Conservation (phyloP, 2,329 filamentous ascomycete genomes). For the Gremmenia infestans region DNA sequence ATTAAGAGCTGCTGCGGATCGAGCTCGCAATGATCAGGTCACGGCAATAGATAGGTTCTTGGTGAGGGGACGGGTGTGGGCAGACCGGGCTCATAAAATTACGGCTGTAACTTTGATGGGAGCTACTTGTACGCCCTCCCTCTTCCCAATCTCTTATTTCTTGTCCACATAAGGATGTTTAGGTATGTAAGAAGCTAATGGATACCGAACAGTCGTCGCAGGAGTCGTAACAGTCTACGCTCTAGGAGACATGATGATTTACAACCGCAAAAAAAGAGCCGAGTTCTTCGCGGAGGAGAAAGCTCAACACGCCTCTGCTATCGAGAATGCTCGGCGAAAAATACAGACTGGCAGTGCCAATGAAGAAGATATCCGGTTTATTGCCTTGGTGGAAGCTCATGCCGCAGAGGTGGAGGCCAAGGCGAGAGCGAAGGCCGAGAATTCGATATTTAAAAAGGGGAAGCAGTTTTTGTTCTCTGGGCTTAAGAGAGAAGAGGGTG, state of each 20-base stretch:
- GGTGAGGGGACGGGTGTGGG: conserved; percentile 31
- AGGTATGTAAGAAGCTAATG: conserved; percentile 8
- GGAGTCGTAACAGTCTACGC: conserved; percentile 59
- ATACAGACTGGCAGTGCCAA: conserved; percentile 39
- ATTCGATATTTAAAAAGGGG: conserved; percentile 22
- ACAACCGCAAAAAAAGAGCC: conserved; percentile 59
- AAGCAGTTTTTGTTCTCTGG: conserved; percentile 32
- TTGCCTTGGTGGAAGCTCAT: conserved; percentile 54
- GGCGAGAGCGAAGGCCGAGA: conserved; percentile 26
- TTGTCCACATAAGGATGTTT: not conserved
- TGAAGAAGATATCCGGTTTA: conserved; percentile 46
- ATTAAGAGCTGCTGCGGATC: conserved; percentile 32
- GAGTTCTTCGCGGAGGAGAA: conserved; percentile 53
- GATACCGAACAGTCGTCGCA: conserved; percentile 43
- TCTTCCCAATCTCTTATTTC: not conserved
- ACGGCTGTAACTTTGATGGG: conserved; percentile 31
- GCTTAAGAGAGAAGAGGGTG: conserved; percentile 31
- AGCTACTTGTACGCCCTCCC: conserved; percentile 27
- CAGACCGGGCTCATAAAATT: conserved; percentile 33
- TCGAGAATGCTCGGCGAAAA: conserved; percentile 40
- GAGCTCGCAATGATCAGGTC: conserved; percentile 29
- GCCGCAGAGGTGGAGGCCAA: conserved; percentile 11
- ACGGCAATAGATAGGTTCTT: conserved; percentile 30
- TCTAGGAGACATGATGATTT: conserved; percentile 59
- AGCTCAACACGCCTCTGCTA: conserved; percentile 39